Evolutionary conservation across 2,329 filamentous ascomycete genomes (phyloP), one percentile per base, ranked within the genome.

Genomic region (Ophiostoma ulmi): DNA sequence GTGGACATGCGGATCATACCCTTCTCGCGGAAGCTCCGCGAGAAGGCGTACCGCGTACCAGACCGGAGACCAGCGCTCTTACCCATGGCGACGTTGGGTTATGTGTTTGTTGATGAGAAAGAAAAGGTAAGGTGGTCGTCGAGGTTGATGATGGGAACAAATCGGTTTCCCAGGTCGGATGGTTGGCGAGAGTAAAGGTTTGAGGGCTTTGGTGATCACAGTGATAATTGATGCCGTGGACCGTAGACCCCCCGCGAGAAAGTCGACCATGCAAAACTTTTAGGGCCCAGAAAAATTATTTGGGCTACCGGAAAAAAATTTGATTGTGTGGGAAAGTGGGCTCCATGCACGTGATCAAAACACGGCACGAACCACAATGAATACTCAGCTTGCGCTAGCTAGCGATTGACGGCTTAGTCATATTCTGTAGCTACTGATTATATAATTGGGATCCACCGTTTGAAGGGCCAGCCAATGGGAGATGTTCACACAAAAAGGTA

Each of bases 1-100:
- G 94, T 98, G 78, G 90, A 93, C 80, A 98, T 87, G 79, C 87
- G 85, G 86, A 99, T 97, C 87, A 90, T 90, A 82, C 95, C 95
- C 88, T 94, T 93, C 87, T 97, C 86, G 85, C 95, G 93, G 88
- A 97, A 97, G 81, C 90, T 87, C 80, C 94, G 89, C 82, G 90
- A 92, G 90, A 97, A 99, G 85, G 93, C 90, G 90, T 94, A 93
- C 84, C 91, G 91, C 84, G 91, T 94, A 84, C 91, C 91, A 81
- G 90, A 87, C 83, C 92, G 89, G 81, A 94, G 89, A 93, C 91
- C 91, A 85, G 90, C 89, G 80, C 91, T 88, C 87, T 94, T 91
- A 91, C 90, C 90, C 91, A 93, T 93, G 81, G 79, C 78, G 79
- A 78, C 76, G 76, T 77, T 78, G 77, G 73, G 74, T 78, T 78